Evolutionary conservation across 2,329 filamentous ascomycete species (phyloP), one percentile per base, ranked within the genome.

Genomic region (Fusarium sp.): DNA sequence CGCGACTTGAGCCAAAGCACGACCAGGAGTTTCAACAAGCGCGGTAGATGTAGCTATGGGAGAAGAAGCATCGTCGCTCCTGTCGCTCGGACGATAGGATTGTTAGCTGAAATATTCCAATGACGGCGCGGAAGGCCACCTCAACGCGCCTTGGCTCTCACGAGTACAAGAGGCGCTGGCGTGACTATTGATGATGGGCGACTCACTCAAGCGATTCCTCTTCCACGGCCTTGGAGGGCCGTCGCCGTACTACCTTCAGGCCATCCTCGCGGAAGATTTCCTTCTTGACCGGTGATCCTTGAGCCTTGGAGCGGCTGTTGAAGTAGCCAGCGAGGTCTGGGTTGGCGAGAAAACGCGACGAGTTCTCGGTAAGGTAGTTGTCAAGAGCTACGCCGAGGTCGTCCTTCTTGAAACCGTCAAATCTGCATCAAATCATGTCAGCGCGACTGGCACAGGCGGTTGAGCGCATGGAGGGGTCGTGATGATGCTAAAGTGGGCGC

Each of bases 371-470:
- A 47, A 97, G 87, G 80, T 89, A 90, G 48, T 90, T 86, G 74
- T 97, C 92, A 69, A 97, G 88, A 46, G 87, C 87, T 63, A 86
- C 80, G 77, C 95, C 93, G 64, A 98, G 88, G 50, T 97, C 93
- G 69, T 86, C 84, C 82, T 97, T 97, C 80, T 91, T 92, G 69
- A 91, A 82, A 59, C 86, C 84, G 72, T 93, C 89, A 76, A 88
- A 90, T 76, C 92, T 94, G 76, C 20, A 57, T 41, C 25, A 20
- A 47, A 45, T 41, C 59, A 65, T 53, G 72, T 75, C 63, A 75
- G 73, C 66, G 56, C 43, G 45, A 53, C 25, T 49, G 27, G 20
- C 50, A 32, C 14, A 28, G 34, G 32, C 34, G 25, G 27, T 9
- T 45, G 16, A 45, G 43, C 45, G 63, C 56, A 60, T 55, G 37